A percentile compares a stretch with the other conserved stretches of the same genome.
Evolutionary conservation across 306 rosid species (phyloP).

Genomic region (Quercus glauca): DNA sequence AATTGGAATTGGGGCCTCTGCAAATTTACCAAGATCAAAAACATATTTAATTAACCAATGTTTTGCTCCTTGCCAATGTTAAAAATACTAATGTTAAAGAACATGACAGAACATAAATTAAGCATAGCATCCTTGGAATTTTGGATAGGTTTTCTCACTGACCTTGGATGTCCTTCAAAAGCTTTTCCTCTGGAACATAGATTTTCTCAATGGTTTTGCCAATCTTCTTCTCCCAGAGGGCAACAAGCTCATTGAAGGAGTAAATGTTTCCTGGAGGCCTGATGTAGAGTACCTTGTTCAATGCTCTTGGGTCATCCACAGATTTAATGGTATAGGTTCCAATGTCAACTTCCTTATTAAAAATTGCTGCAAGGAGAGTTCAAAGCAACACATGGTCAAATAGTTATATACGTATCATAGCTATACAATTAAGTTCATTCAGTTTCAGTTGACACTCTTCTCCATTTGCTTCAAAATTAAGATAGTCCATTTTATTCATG

Average conservation of each 20-base stretch:
- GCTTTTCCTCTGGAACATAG: slow-evolving; percentile 62
- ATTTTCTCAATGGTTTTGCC: slow-evolving; percentile 64
- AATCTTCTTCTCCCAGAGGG: slow-evolving; percentile 89
- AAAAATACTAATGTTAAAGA: neutral
- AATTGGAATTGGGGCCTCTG: slow-evolving; percentile 75
- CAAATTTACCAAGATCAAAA: neutral
- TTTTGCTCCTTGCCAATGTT: too few relatives aligned
- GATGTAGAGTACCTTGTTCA: slow-evolving; percentile 78
- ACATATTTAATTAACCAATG: neutral
- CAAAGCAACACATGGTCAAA: neutral
- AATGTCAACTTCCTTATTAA: slow-evolving; percentile 79
- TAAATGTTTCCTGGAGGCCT: slow-evolving; percentile 62
- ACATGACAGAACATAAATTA: too few relatives aligned
- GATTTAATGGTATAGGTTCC: slow-evolving; percentile 79
- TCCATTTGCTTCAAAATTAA: neutral
- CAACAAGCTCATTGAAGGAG: slow-evolving; percentile 74
- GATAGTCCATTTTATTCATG: too few relatives aligned
- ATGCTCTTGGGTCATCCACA: slow-evolving; percentile 83
- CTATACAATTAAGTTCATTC: neutral
- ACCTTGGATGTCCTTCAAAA: slow-evolving; percentile 81
- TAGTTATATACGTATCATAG: neutral
- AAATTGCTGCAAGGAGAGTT: slow-evolving; percentile 40
- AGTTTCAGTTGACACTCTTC: neutral
- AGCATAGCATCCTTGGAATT: neutral
- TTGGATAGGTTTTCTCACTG: neutral